These are phyloP conservation scores for Pezicula carpinea DNA, from an alignment of 2,329 filamentous ascomycete species.

Conservation along the genomic window DNA sequence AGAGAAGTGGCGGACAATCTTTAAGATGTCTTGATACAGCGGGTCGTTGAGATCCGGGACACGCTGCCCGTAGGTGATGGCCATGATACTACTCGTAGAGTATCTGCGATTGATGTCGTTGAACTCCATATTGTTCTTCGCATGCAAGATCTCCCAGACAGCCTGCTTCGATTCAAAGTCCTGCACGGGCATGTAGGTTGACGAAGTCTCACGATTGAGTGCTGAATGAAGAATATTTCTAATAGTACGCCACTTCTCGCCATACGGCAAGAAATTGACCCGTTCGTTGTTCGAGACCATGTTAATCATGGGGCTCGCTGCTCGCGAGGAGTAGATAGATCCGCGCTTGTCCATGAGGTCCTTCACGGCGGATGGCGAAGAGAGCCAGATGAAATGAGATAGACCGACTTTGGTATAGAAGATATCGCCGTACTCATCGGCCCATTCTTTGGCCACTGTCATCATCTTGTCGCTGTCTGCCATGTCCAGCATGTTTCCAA, in stretches of 20 bases:
- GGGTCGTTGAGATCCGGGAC: neutral
- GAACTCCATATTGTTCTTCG: constrained; percentile 25
- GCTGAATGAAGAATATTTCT: constrained; percentile 33
- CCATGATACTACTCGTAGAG: neutral
- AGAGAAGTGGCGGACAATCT: neutral
- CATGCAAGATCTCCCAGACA: constrained; percentile 32
- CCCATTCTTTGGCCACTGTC: too few relatives aligned
- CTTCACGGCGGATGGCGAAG: too few relatives aligned
- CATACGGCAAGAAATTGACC: constrained; percentile 36
- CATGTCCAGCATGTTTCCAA: constrained; percentile 20
- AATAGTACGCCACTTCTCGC: constrained; percentile 33
- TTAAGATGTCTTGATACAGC: neutral
- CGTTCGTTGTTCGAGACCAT: constrained; percentile 24
- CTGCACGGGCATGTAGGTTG: constrained; percentile 36
- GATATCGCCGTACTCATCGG: too few relatives aligned
- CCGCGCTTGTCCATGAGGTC: constrained; percentile 27
- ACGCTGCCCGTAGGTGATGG: constrained; percentile 6
- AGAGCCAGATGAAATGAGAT: too few relatives aligned
- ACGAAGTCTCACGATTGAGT: constrained; percentile 30
- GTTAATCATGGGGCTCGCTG: constrained; percentile 30
- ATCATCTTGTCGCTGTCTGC: constrained; percentile 24
- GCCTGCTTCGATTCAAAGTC: constrained; percentile 41
- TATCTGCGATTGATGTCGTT: constrained; percentile 13
- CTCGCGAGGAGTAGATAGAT: constrained; percentile 30
- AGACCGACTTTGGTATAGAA: too few relatives aligned